Evolutionary conservation across 1,284 basidiomycete species (phyloP).

Genomic region (Austroboletus novae-zelandiae): DNA sequence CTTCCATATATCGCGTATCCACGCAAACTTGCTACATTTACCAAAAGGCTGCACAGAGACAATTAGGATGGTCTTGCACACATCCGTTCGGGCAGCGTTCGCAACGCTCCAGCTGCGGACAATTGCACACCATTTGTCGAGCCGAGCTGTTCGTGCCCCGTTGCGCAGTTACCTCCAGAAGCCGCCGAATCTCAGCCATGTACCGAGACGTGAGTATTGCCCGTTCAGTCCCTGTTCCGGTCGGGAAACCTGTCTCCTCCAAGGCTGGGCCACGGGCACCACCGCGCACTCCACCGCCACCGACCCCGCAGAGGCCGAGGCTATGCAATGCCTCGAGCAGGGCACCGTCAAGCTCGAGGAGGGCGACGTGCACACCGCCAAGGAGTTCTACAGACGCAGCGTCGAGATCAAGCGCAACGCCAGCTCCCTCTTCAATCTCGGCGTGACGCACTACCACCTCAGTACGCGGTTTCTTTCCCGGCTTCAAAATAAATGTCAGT

Average conservation of each 20-base stretch:
- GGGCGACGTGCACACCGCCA: conserved; percentile 83
- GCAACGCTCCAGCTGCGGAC: conserved; percentile 27
- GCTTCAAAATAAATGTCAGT: conserved; percentile 14
- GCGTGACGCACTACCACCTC: conserved; percentile 86
- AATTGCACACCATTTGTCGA: conserved; percentile 20
- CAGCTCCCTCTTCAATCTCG: conserved; percentile 84
- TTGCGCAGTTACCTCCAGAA: conserved; percentile 9
- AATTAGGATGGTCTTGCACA: conserved; percentile 29
- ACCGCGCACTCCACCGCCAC: conserved; percentile 75
- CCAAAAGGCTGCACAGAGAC: conserved; percentile 22
- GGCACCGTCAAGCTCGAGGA: conserved; percentile 88
- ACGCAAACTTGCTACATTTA: conserved; percentile 6
- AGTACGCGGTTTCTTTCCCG: conserved; percentile 48
- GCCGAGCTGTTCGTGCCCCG: conserved; percentile 18
- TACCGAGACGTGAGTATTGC: conserved; percentile 29
- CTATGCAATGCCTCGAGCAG: conserved; percentile 79
- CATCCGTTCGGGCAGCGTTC: conserved; percentile 19
- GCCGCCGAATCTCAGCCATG: conserved; percentile 3
- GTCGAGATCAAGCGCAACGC: conserved; percentile 80
- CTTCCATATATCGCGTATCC: conserved; percentile 7
- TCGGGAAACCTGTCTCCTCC: conserved; percentile 4
- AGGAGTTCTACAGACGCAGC: conserved; percentile 76
- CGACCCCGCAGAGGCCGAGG: conserved; percentile 84
- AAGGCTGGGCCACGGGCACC: conserved; percentile 84
- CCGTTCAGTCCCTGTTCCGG: conserved; percentile 7